These are phyloP conservation scores for Penicillium sp. DNA, from an alignment of 2,329 filamentous ascomycete species.

Conservation along the genomic window DNA sequence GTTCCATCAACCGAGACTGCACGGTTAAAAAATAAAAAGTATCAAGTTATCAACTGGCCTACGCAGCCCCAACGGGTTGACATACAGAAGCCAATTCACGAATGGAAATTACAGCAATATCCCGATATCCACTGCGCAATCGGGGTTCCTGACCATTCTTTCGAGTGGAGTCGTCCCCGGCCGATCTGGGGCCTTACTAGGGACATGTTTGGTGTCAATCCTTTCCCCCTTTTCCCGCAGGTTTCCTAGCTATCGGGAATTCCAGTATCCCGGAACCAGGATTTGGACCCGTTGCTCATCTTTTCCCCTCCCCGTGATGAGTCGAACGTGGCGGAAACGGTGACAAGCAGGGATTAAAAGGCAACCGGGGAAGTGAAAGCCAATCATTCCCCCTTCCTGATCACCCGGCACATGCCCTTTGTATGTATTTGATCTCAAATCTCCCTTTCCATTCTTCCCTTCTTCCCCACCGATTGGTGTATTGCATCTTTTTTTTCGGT, in stretches of 20 bases:
- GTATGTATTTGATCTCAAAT: too few relatives aligned
- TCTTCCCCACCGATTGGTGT: too few relatives aligned
- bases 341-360: conserved; percentile 15
- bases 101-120: conserved; percentile 6
- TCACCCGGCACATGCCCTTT: conserved; percentile 1
- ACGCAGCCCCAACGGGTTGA: too few relatives aligned
- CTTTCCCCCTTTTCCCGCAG: conserved; percentile 13
- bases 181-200: conserved; percentile 8
- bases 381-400: conserved; percentile 16
- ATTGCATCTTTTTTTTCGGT: not conserved
- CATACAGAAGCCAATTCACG: conserved; percentile 1
- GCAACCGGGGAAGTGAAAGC: conserved; percentile 3
- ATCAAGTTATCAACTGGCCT: too few relatives aligned
- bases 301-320: conserved; percentile 23
- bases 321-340: conserved; percentile 28
- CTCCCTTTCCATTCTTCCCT: conserved; percentile 1
- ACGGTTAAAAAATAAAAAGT: not conserved
- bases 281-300: conserved; percentile 9
- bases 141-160: conserved; percentile 16
- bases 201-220: conserved; percentile 13
- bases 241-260: conserved; percentile 14
- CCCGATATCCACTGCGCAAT: not conserved
- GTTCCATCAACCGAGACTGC: conserved; percentile 6
- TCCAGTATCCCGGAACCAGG: conserved; percentile 12
- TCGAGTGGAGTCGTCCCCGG: conserved; percentile 16